Base-by-base conservation (phyloP, 2,329 filamentous ascomycete genomes). In the Calonectria naviculata region DNA sequence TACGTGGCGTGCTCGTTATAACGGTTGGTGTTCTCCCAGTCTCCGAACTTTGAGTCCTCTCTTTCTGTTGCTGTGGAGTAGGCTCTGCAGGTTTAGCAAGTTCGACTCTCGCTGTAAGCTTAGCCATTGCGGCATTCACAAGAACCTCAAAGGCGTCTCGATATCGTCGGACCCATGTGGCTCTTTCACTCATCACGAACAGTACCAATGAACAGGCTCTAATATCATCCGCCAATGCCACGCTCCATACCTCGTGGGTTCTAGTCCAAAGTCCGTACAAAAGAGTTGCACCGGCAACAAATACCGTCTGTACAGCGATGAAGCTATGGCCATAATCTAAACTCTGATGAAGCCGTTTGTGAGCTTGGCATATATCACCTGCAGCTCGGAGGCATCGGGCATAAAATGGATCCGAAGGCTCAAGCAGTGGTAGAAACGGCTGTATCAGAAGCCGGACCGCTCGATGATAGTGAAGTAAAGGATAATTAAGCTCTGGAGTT, bases 131-230 rank as follows among this genome's bases (percentile, higher is more conserved):
- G 10, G 56, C 56, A 26, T 28, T 61, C 3, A 61, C 56, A 21
- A 61, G 56, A 31, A 61, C 38, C n/a, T 61, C 56, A n/a, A 61
- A 61, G 2, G 56, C 56, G 41, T 61, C 56, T 41, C 38, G 56
- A 44, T 61, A 61, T 21, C 56, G 56, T 3, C 56, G 36, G 10
- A 61, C 56, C 56, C 56, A 61, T 1, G 56, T 17, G 7, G 56
- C 56, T 9, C 56, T 61, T 31, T 61, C 56, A 21, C 56, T 44
- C 56, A 61, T 61, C 3, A 61, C 56, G 31, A 61, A 61, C n/a
- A 61, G 38, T 4, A 61, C 56, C 5, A 61, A 24, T n/a, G 56
- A 61, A 4, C 56, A 61, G 6, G 56, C 56, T 21, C 56, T 36
- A 28, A 61, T 61, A 19, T 42, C 56, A 61, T 61, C 56, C 7